Percentiles rank a stretch among this genome's conserved stretches.
Evolutionary conservation across 192 early-diverging fungal genomes (phyloP).

Genomic region (Backusella liffmaniae): DNA sequence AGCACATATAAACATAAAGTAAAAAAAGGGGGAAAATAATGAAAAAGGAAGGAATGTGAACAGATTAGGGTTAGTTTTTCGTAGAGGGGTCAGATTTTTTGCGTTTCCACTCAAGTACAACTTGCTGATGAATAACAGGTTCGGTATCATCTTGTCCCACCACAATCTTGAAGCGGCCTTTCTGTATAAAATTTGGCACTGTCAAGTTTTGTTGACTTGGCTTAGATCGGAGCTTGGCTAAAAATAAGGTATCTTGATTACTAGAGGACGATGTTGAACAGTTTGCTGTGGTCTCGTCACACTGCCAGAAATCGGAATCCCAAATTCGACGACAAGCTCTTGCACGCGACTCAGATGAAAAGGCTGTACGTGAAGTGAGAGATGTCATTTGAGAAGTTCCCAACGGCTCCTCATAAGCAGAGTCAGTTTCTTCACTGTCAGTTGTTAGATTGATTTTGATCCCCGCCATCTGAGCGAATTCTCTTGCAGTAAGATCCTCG

Average conservation of each 20-base stretch:
- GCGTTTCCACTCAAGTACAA: slow-evolving; percentile 26
- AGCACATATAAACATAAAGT: neutral
- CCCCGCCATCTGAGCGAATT: slow-evolving; percentile 35
- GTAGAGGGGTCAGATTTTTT: slow-evolving; percentile 18
- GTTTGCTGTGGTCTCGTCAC: neutral
- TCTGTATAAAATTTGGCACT: slow-evolving; percentile 15
- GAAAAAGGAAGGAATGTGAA: slow-evolving; percentile 6
- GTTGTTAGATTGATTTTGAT: slow-evolving; percentile 21
- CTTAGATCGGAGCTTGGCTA: slow-evolving; percentile 7
- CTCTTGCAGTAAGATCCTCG: slow-evolving; percentile 35
- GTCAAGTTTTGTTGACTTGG: neutral
- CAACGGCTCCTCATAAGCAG: neutral
- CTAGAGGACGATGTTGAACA: neutral
- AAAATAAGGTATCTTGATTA: slow-evolving; percentile 17
- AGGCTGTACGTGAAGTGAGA: neutral
- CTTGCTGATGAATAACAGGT: slow-evolving; percentile 9
- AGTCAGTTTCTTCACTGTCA: neutral
- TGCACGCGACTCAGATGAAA: slow-evolving; percentile 8
- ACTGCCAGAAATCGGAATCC: slow-evolving; percentile 15
- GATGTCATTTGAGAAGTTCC: slow-evolving; percentile 12
- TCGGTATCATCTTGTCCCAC: slow-evolving; percentile 16
- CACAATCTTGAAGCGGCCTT: slow-evolving; percentile 29
- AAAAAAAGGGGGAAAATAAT: neutral
- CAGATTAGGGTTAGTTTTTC: neutral
- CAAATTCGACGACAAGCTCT: slow-evolving; percentile 15